A percentile compares a stretch with the other conserved stretches of the same genome.
These are phyloP conservation scores for Sedum album DNA, from an alignment of 164 flowering plant genomes.

Conservation along the genomic window DNA sequence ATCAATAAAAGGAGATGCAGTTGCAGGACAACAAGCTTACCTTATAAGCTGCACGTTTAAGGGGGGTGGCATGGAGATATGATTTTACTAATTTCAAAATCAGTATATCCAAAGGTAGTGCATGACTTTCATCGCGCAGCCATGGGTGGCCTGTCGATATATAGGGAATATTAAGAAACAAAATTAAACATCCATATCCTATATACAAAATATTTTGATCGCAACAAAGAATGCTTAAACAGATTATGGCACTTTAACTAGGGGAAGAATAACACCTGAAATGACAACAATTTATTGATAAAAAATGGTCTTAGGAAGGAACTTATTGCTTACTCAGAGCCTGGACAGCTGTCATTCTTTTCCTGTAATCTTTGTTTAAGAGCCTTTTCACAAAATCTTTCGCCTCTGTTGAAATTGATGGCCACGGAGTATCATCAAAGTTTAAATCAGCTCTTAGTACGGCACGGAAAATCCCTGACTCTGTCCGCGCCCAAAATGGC, in stretches of 20 bases:
- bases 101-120: conserved; percentile 53
- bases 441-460: conserved; percentile 95
- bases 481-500: conserved; percentile 99
- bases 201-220: background rate
- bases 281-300: background rate
- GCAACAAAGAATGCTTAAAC: background rate
- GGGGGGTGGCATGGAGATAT: conserved; percentile 59
- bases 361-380: conserved; percentile 48
- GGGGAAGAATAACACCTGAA: background rate
- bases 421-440: conserved; percentile 65
- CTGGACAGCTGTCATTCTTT: conserved; percentile 51
- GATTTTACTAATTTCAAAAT: conserved; percentile 56
- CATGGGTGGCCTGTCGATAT: conserved; percentile 57
- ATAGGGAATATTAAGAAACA: background rate
- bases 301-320: too few species aligned
- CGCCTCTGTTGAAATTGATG: conserved; percentile 42
- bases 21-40: conserved; percentile 19
- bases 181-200: background rate
- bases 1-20: too few species aligned
- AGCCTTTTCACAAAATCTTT: conserved; percentile 52
- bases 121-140: conserved; percentile 47
- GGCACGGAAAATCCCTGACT: conserved; percentile 93
- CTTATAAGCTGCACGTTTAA: conserved; percentile 63
- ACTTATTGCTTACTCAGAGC: conserved; percentile 36
- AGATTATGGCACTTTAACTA: background rate